Base-by-base conservation (phyloP, 2,329 filamentous ascomycete genomes). In the Neopestalotiopsis clavispora region DNA sequence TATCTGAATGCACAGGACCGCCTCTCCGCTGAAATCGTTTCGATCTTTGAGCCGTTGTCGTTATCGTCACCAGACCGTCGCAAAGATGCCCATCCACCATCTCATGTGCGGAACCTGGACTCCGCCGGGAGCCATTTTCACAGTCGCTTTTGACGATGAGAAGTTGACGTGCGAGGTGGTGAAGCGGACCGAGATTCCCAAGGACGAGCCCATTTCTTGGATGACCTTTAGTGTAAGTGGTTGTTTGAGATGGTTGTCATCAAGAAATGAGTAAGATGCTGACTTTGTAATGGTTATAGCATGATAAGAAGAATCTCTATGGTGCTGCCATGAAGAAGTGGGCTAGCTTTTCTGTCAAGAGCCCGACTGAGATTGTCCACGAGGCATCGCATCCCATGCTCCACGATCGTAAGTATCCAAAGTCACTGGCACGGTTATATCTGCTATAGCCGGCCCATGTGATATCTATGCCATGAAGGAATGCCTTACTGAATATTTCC, bases 41-140 rank as follows among this genome's bases (percentile, higher is more conserved):
- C 45, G 52, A 38, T 34, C 56, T 23, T 40, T 62, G n/a, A 45
- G 68, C 58, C 57, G 57, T 62, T 23, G 57, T 62, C 32, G 17
- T n/a, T 34, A 40, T 13, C 32, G 32, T 62, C 70, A 68, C 72
- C 75, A 72, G 74, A 74, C 69, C 72, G 69, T 74, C 69, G 69
- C 65, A 69, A 87, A 79, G 70, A 95, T 95, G 91, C 90, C 93
- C 63, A 74, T 89, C 78, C 94, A 97, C 80, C 93, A 97, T 83
- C 86, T 97, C 78, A 96, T 97, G 92, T 90, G 95, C 77, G 94
- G 94, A 71, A 97, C 94, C 67, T 97, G 94, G 94, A 95, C 93
- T 70, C 92, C 92, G 69, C 94, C 94, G 67, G 94, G 94, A 61
- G 93, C 94, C 79, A 96, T 97, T 76, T 96, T 96, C 81, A 97